Evolutionary conservation across 768 basidiomycete genomes (phyloP).

Genomic region (Tricholoma sp.): DNA sequence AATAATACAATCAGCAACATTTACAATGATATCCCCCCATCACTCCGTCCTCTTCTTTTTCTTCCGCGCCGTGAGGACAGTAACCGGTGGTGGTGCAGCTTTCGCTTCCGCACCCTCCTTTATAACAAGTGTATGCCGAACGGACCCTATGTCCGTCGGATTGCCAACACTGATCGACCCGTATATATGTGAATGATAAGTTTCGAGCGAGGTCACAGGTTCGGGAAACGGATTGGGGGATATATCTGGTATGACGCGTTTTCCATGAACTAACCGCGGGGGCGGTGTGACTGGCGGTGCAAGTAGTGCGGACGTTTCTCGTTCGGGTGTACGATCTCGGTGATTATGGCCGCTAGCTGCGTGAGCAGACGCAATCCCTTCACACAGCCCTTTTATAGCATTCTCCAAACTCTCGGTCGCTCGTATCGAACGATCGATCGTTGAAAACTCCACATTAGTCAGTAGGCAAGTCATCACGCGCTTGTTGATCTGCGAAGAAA

Average conservation of each 20-base stretch:
- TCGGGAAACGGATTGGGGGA: constrained; percentile 69
- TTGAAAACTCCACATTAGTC: constrained; percentile 76
- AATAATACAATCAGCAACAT: no score
- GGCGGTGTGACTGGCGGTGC: constrained; percentile 52
- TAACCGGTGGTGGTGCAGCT: constrained; percentile 32
- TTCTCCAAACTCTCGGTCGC: constrained; percentile 70
- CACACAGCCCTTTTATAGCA: constrained; percentile 66
- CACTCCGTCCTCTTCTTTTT: constrained; percentile 40
- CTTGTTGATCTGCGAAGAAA: constrained; percentile 60
- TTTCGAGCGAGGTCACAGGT: constrained; percentile 55
- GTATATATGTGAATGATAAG: constrained; percentile 56
- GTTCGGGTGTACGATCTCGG: constrained; percentile 37
- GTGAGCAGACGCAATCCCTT: constrained; percentile 40
- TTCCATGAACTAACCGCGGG: constrained; percentile 27
- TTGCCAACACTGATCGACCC: constrained; percentile 54
- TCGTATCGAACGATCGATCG: constrained; percentile 53
- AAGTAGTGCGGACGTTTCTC: constrained; percentile 23
- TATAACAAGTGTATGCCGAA: not conserved
- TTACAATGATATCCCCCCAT: no score
- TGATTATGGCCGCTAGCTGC: constrained; percentile 8
- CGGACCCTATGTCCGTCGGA: constrained; percentile 20
- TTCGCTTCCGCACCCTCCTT: constrained; percentile 3
- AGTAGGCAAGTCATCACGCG: constrained; percentile 66
- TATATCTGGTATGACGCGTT: constrained; percentile 33
- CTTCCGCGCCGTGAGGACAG: constrained; percentile 55